A percentile compares a stretch with the other conserved stretches of the same genome.
Conservation (phyloP, 2,329 filamentous ascomycete species). For the Penicillium sp. region DNA sequence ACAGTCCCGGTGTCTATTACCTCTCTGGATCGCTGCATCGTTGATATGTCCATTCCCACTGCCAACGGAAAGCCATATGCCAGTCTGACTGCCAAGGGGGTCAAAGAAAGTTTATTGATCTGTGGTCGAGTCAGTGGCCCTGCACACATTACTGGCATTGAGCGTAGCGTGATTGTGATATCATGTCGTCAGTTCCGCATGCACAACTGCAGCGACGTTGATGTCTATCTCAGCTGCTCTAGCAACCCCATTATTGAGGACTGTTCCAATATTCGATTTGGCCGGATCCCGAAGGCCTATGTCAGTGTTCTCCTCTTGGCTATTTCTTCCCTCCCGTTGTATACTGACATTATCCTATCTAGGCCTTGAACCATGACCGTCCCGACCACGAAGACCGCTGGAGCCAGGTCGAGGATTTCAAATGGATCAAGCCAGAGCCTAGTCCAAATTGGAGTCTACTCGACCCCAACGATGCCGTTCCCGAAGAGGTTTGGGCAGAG, state of each 20-base stretch:
- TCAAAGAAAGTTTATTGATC: slow-evolving; percentile 70
- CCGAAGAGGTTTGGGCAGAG: slow-evolving; percentile 66
- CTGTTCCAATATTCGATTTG: slow-evolving; percentile 75
- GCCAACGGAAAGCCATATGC: slow-evolving; percentile 64
- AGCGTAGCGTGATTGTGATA: slow-evolving; percentile 73
- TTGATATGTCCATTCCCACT: slow-evolving; percentile 74
- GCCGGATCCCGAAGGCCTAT: slow-evolving; percentile 68
- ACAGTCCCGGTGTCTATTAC: slow-evolving; percentile 73
- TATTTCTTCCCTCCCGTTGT: neutral
- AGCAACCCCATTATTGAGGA: slow-evolving; percentile 94
- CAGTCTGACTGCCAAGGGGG: slow-evolving; percentile 66
- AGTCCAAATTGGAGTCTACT: slow-evolving; percentile 87
- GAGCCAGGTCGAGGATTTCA: slow-evolving; percentile 94
- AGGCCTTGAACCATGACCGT: slow-evolving; percentile 36
- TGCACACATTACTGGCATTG: slow-evolving; percentile 75
- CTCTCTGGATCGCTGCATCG: slow-evolving; percentile 67
- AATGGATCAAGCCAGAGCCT: slow-evolving; percentile 83
- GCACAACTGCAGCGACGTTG: slow-evolving; percentile 78
- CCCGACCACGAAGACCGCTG: slow-evolving; percentile 63
- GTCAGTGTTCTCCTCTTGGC: slow-evolving; percentile 51
- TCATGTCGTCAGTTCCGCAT: slow-evolving; percentile 86
- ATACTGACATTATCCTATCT: slow-evolving; percentile 9
- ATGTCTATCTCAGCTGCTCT: slow-evolving; percentile 77
- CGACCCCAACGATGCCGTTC: slow-evolving; percentile 58
- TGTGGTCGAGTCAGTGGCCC: slow-evolving; percentile 77